Conservation (phyloP, 2,329 filamentous ascomycete species). For the Phyllosticta citribraziliensis region DNA sequence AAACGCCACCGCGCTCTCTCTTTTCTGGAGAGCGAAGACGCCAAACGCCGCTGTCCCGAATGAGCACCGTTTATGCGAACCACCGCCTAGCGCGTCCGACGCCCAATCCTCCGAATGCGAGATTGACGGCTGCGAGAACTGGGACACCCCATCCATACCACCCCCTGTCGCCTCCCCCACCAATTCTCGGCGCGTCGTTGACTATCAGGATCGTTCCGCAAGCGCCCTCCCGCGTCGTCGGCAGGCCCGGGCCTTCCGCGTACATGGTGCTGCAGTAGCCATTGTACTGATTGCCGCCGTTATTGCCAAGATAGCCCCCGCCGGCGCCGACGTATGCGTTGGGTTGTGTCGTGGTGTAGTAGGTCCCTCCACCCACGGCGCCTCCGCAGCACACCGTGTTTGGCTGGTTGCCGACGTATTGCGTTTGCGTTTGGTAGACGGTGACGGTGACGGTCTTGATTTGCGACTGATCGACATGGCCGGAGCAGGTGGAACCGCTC, state of each 20-base stretch:
- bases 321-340: conserved; percentile 17
- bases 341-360: conserved; percentile 18
- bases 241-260: conserved; percentile 25
- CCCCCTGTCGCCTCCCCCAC: background rate
- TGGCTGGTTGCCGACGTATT: conserved; percentile 14
- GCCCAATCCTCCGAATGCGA: background rate
- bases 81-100: background rate
- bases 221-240: conserved; percentile 22
- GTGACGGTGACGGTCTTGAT: conserved; percentile 27
- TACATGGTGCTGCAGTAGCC: conserved; percentile 29
- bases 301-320: background rate
- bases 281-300: conserved; percentile 11
- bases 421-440: conserved; percentile 7
- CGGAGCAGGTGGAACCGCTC: conserved; percentile 23
- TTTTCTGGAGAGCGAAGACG: background rate
- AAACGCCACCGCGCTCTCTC: background rate
- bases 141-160: background rate
- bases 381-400: conserved; percentile 17
- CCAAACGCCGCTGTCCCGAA: background rate
- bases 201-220: conserved; percentile 31
- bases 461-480: conserved; percentile 23
- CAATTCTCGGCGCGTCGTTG: conserved; percentile 13
- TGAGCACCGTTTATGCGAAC: background rate
- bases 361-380: conserved; percentile 1
- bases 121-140: background rate